Conservation (phyloP, 352 stramenopile species). For the Phytopythium chamaehyphon region DNA sequence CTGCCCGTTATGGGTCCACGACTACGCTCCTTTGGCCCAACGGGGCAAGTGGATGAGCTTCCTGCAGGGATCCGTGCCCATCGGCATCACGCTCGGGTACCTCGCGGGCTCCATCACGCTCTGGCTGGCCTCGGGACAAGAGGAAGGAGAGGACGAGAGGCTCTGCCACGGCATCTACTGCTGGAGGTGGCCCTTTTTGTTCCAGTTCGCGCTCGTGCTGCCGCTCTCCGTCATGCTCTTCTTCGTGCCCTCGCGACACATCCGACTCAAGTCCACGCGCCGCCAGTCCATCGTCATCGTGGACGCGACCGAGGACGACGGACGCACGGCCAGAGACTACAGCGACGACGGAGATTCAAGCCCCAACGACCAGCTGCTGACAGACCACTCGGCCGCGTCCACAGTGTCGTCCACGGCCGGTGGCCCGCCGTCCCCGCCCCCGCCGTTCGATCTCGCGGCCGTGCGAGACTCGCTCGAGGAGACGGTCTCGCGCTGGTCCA, state of each 20-base stretch:
- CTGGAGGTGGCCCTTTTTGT: constrained; percentile 85
- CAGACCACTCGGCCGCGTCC: not conserved
- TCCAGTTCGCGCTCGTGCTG: constrained; percentile 68
- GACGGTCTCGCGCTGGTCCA: constrained; percentile 33
- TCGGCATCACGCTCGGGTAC: constrained; percentile 79
- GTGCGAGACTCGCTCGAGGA: constrained; percentile 13
- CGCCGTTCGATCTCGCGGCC: constrained; percentile 11
- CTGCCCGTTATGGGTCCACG: constrained; percentile 83
- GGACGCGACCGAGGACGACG: constrained; percentile 36
- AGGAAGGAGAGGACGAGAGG: constrained; percentile 23
- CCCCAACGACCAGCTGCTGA: not conserved
- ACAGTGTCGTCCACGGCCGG: not conserved
- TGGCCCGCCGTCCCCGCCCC: constrained; percentile 3
- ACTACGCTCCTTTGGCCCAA: constrained; percentile 71
- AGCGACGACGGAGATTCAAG: not conserved
- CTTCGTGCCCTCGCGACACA: constrained; percentile 70
- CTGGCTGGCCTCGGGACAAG: constrained; percentile 35
- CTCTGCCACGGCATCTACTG: constrained; percentile 77
- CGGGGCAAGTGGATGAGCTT: constrained; percentile 83
- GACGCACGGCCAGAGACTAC: constrained; percentile 5
- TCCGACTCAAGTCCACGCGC: constrained; percentile 45
- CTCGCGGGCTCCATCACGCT: constrained; percentile 72
- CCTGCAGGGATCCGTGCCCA: constrained; percentile 64
- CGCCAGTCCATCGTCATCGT: constrained; percentile 69
- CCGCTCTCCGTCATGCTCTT: constrained; percentile 77